Evolutionary conservation across 306 rosid genomes (phyloP).

Genomic region (Hippophae tibetana): DNA sequence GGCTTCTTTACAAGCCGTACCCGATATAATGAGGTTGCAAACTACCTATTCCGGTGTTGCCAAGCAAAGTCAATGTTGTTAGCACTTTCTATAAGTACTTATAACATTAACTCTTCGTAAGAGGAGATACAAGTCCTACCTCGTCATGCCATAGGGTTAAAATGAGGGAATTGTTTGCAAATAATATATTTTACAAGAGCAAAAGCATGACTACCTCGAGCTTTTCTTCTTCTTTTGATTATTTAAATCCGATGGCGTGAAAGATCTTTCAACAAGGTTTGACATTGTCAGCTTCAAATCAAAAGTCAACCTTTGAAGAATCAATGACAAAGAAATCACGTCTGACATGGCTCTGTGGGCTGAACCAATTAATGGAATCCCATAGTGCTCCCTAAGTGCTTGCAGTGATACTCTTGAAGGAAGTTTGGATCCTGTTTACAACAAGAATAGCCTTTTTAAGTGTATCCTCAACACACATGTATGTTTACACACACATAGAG

Average conservation of each 20-base stretch:
- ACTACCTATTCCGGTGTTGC: neutral
- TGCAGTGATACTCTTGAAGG: constrained; percentile 28
- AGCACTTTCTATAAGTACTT: neutral
- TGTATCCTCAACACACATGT: constrained; percentile 4
- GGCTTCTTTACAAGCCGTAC: constrained; percentile 11
- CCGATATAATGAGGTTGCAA: neutral
- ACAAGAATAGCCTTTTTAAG: constrained; percentile 11
- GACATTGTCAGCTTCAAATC: constrained; percentile 48
- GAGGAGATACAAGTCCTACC: too few species aligned
- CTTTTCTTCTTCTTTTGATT: constrained; percentile 57
- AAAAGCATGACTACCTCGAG: constrained; percentile 27
- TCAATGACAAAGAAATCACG: constrained; percentile 41
- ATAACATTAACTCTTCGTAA: too few species aligned
- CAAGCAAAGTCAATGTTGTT: too few species aligned
- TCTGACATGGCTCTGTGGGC: constrained; percentile 92
- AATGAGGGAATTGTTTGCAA: constrained; percentile 10
- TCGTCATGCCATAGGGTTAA: constrained; percentile 8
- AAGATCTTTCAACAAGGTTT: constrained; percentile 45
- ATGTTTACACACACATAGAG: neutral
- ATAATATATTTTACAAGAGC: constrained; percentile 8
- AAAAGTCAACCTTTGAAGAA: constrained; percentile 52
- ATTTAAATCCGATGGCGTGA: constrained; percentile 40
- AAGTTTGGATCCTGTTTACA: constrained; percentile 42
- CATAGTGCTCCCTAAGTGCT: constrained; percentile 41
- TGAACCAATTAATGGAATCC: constrained; percentile 41